Evolutionary conservation across 2,329 filamentous ascomycete genomes (phyloP).

Genomic region (Eutypa lata): DNA sequence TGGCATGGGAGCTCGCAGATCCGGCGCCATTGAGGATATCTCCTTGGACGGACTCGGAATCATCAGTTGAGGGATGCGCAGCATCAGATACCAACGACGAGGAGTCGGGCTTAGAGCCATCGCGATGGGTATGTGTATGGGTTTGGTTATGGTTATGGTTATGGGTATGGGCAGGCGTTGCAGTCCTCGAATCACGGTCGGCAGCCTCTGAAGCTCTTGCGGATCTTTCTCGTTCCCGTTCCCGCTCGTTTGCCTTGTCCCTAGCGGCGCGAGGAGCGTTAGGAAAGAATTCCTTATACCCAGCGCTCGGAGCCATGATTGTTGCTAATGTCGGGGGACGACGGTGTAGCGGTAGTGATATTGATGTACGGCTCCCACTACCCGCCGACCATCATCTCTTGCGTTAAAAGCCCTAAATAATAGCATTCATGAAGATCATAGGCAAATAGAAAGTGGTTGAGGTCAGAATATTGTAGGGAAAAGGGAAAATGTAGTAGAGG

Average conservation of each 20-base stretch:
- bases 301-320: conserved; percentile 71
- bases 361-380: conserved; percentile 45
- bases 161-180: conserved; percentile 20
- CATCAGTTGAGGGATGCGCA: conserved; percentile 44
- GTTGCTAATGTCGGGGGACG: conserved; percentile 55
- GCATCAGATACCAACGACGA: conserved; percentile 29
- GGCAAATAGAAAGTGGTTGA: conserved; percentile 8
- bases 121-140: conserved; percentile 27
- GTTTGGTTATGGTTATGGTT: conserved; percentile 15
- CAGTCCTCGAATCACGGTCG: conserved; percentile 25
- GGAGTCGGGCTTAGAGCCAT: conserved; percentile 31
- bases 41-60: conserved; percentile 56
- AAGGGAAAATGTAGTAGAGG: conserved; percentile 9
- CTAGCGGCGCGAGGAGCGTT: conserved; percentile 66
- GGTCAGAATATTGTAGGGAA: conserved; percentile 18
- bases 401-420: conserved; percentile 28
- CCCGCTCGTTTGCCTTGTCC: conserved; percentile 58
- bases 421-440: conserved; percentile 34
- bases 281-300: conserved; percentile 85
- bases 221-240: conserved; percentile 59
- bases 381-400: conserved; percentile 56
- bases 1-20: conserved; percentile 70
- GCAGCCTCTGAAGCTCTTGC: conserved; percentile 29
- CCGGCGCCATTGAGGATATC: conserved; percentile 69
- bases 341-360: neutral